Base-by-base conservation (phyloP, 331 rosid species). In the Cydonia oblonga region DNA sequence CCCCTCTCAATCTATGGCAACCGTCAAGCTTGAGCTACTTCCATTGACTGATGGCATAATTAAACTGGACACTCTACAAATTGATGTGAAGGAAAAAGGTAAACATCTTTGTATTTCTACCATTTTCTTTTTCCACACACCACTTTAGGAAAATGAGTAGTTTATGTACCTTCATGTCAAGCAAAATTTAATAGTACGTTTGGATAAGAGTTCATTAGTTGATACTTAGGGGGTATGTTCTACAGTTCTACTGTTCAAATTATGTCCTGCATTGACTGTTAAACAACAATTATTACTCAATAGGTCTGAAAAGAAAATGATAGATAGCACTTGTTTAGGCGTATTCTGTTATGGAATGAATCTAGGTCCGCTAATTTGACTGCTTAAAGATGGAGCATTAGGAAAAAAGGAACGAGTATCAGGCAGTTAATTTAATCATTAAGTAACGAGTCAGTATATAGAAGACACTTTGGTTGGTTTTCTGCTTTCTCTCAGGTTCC, bases 51-150 rank as follows among this genome's bases (percentile, higher is more conserved):
- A 87, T 81, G 99, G 96, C 78, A 85, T 91, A 81, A 91, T 95
- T 81, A 86, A 88, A 1, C 86, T 95, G n/a, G 96, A 95, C 81
- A 81, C 97, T 8, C 71, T 95, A 66, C 97, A 91, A 74, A 86
- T 95, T 81, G 84, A 87, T 75, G 96, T 91, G 77, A 84, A 88
- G 85, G 97, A 87, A 81, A 95, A 90, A 86, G 99, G 99, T 91
- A 76, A 23, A 16, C 3, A 56, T 46, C 54, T 30, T 29, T 49
- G 30, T 52, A 52, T 44, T 74, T 40, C 44, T 51, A 5, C 66
- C 26, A 35, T 18, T 60, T 40, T 26, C 0, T 10, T 26, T 59
- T 42, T 4, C 7, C 16, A 42, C 11, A 16, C 29, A 12, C 8
- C 57, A 22, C 44, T 65, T 9, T 38, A 4, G 5, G 69, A 33